phyloP scores from a whole-genome alignment of 345 rosid genomes.

The Arabidopsis arenosa region DNA sequence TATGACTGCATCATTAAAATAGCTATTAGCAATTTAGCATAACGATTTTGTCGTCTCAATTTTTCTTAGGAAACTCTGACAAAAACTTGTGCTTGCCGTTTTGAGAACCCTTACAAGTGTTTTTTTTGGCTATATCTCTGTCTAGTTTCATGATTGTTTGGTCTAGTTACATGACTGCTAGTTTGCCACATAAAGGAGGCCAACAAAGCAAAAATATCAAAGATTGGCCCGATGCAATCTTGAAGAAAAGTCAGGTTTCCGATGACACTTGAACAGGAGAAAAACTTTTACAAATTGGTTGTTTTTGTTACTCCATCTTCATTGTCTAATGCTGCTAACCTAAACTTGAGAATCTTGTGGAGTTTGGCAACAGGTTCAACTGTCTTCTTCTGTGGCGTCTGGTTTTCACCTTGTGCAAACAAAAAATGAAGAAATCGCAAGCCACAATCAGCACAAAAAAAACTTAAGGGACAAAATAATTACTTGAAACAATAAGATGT shows the following conservation, averaged over 20 bases:
- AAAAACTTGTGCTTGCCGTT: no score
- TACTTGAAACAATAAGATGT: not conserved
- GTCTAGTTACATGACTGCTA: constrained; percentile 16
- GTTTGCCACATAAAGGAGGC: constrained; percentile 9
- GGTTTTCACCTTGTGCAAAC: constrained; percentile 51
- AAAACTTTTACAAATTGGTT: not conserved
- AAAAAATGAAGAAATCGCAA: not conserved
- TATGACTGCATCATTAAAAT: no score
- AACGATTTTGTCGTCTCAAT: no score
- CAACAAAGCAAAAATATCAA: constrained; percentile 56
- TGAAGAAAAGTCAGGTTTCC: constrained; percentile 18
- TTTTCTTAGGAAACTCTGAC: no score
- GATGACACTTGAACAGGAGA: not conserved
- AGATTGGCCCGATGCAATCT: constrained; percentile 72
- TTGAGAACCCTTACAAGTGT: no score
- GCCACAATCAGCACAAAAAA: not conserved
- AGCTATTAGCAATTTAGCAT: no score
- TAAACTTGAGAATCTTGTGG: constrained; percentile 62
- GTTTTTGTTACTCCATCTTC: constrained; percentile 42
- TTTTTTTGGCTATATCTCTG: not conserved
- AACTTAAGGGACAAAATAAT: not conserved
- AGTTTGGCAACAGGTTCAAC: constrained; percentile 59
- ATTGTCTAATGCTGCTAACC: constrained; percentile 50
- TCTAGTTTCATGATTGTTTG: not conserved
- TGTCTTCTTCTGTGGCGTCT: constrained; percentile 54